Evolutionary conservation across 2,329 filamentous ascomycete species (phyloP).

Genomic region (Juglanconis sp.): DNA sequence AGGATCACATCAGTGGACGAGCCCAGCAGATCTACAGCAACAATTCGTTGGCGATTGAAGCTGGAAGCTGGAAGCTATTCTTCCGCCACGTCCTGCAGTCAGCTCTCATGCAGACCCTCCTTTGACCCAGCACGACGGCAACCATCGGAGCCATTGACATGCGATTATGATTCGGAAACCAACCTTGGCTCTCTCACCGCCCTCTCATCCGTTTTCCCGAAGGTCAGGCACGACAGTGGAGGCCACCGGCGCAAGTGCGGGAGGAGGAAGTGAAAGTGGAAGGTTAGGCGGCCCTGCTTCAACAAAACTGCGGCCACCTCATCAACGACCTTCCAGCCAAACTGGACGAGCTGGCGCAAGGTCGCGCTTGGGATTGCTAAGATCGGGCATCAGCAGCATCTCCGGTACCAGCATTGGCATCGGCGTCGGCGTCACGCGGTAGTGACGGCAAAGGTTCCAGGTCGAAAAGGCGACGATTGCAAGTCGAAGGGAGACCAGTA

Average conservation of each 20-base stretch:
- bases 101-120: not conserved
- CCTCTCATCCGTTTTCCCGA: constrained; percentile 9
- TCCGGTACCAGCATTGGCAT: not conserved
- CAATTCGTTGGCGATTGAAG: not conserved
- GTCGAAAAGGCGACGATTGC: no score
- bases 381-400: not conserved
- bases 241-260: constrained; percentile 1
- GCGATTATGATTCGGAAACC: constrained; percentile 10
- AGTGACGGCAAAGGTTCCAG: no score
- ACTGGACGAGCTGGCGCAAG: constrained; percentile 5
- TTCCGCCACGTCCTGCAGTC: not conserved
- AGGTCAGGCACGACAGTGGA: constrained; percentile 4
- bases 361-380: not conserved
- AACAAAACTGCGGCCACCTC: not conserved
- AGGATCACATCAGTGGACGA: not conserved
- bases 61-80: not conserved
- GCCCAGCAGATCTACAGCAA: not conserved
- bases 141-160: constrained; percentile 7
- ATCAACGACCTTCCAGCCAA: not conserved
- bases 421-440: no score
- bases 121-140: constrained; percentile 1
- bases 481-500: no score
- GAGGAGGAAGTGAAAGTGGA: constrained; percentile 5
- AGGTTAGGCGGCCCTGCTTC: not conserved
- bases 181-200: constrained; percentile 10